Percentiles rank a stretch among this genome's conserved stretches.
Evolutionary conservation across 108 stramenopile genomes (phyloP).

Genomic region (Schizochytrium sp.): DNA sequence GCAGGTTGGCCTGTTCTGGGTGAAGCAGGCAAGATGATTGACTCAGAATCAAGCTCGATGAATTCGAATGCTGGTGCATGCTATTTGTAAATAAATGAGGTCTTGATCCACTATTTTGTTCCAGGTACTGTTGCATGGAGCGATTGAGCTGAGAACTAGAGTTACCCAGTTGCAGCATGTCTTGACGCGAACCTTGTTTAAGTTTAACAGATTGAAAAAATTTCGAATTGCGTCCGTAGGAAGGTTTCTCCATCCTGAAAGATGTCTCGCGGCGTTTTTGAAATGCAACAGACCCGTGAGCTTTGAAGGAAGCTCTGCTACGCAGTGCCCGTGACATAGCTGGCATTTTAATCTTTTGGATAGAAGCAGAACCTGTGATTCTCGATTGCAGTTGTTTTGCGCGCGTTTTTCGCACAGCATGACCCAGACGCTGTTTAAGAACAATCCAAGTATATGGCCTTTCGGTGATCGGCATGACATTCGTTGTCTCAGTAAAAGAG

Average conservation of each 20-base stretch:
- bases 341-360: neutral
- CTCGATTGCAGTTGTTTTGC: neutral
- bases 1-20: neutral
- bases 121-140: too few species aligned
- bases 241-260: too few species aligned
- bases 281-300: neutral
- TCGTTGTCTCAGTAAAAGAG: neutral
- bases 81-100: too few species aligned
- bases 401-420: neutral
- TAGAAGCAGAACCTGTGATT: neutral
- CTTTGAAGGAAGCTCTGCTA: neutral
- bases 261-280: too few species aligned
- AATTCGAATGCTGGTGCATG: neutral
- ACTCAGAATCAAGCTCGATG: neutral
- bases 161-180: too few species aligned
- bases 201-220: too few species aligned
- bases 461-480: neutral
- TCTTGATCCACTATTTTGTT: too few species aligned
- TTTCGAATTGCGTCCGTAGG: too few species aligned
- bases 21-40: neutral
- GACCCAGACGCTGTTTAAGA: neutral
- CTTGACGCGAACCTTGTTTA: too few species aligned
- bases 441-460: neutral
- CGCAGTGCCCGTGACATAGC: neutral
- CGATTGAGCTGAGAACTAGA: too few species aligned